Evolutionary conservation across 163 green algal genomes (phyloP).

Genomic region (Chlorella variabilis): DNA sequence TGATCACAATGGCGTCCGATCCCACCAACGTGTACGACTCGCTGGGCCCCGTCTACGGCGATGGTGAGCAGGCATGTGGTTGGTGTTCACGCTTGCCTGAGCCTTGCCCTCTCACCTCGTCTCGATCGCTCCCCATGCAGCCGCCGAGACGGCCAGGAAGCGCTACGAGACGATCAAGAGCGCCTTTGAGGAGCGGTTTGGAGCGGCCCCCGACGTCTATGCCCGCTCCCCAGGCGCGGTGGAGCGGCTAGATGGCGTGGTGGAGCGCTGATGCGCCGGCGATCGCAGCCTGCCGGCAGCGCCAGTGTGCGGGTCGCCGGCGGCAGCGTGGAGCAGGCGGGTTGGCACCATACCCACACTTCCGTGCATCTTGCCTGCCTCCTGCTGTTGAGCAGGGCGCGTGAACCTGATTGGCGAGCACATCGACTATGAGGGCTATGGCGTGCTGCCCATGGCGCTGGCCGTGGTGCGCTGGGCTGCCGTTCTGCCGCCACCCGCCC

Average conservation of each 20-base stretch:
- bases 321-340: background rate
- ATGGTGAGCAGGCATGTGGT: slow-evolving; percentile 41
- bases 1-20: slow-evolving; percentile 25
- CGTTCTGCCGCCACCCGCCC: background rate
- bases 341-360: background rate
- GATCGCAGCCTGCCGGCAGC: background rate
- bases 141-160: slow-evolving; percentile 1
- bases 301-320: background rate
- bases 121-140: background rate
- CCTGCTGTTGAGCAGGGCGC: slow-evolving; percentile 66
- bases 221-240: slow-evolving; percentile 71
- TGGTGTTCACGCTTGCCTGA: too few relatives aligned
- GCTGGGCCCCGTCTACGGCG: slow-evolving; percentile 36
- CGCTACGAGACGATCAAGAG: slow-evolving; percentile 35
- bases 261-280: too few relatives aligned
- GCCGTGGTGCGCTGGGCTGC: slow-evolving; percentile 59
- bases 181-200: slow-evolving; percentile 55
- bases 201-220: slow-evolving; percentile 64
- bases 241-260: too few relatives aligned
- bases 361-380: background rate
- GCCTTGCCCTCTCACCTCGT: too few relatives aligned
- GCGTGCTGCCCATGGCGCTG: slow-evolving; percentile 96
- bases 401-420: slow-evolving; percentile 99
- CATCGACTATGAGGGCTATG: slow-evolving; percentile 98
- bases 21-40: slow-evolving; percentile 33